Evolutionary conservation across 306 rosid species (phyloP).

Genomic region (Inga oerstediana): DNA sequence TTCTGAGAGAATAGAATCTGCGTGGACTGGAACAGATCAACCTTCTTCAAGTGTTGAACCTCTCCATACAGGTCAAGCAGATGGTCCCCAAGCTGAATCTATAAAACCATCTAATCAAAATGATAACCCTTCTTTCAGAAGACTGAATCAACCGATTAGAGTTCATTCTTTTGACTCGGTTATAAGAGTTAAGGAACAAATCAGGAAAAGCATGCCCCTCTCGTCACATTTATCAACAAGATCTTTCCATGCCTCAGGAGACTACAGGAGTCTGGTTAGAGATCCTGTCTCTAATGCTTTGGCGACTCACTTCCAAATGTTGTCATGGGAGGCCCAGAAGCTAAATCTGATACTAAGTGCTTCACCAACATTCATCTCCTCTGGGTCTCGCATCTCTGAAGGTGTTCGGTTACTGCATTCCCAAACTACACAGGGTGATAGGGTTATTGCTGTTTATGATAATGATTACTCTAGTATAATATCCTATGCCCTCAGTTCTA

Average conservation of each 20-base stretch:
- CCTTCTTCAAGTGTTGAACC: slow-evolving; percentile 42
- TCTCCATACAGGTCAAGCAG: slow-evolving; percentile 32
- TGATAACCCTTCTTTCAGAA: slow-evolving; percentile 55
- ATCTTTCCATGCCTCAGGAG: slow-evolving; percentile 94
- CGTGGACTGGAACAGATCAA: slow-evolving; percentile 91
- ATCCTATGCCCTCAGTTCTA: slow-evolving; percentile 86
- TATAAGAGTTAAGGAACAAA: slow-evolving; percentile 65
- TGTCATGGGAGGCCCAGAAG: slow-evolving; percentile 73
- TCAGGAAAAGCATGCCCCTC: slow-evolving; percentile 55
- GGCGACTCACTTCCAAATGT: slow-evolving; percentile 54
- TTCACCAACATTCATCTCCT: slow-evolving; percentile 68
- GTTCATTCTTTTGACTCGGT: slow-evolving; percentile 94
- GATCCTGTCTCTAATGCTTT: slow-evolving; percentile 67
- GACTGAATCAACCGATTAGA: slow-evolving; percentile 59
- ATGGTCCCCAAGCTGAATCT: slow-evolving; percentile 44
- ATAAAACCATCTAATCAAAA: slow-evolving; percentile 35
- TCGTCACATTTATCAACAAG: slow-evolving; percentile 60
- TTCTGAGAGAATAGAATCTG: slow-evolving; percentile 91
- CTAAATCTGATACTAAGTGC: slow-evolving; percentile 58
- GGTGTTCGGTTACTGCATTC: slow-evolving; percentile 89
- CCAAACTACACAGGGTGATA: slow-evolving; percentile 55
- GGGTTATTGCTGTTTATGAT: slow-evolving; percentile 92
- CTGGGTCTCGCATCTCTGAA: slow-evolving; percentile 64
- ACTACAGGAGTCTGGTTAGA: slow-evolving; percentile 77
- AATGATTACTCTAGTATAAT: slow-evolving; percentile 91